Evolutionary conservation across 257 asterid species (phyloP).

Genomic region (Verbascum thapsus): DNA sequence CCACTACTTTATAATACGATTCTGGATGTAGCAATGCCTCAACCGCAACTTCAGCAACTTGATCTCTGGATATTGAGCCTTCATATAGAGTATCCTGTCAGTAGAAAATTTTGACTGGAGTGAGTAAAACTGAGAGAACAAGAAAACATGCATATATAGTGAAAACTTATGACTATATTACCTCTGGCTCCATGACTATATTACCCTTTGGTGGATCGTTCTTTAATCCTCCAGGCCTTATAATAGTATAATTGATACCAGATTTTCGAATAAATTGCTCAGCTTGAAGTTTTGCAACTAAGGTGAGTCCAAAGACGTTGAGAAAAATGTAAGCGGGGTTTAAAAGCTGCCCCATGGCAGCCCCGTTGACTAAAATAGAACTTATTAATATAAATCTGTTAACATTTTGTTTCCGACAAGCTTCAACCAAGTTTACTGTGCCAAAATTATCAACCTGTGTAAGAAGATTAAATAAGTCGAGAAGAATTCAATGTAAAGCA

Average conservation of each 20-base stretch:
- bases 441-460: conserved; percentile 92
- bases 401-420: conserved; percentile 76
- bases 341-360: conserved; percentile 91
- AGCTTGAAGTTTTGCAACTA: conserved; percentile 95
- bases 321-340: conserved; percentile 91
- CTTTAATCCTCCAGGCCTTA: conserved; percentile 91
- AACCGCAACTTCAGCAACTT: conserved; percentile 90
- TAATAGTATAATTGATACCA: conserved; percentile 91
- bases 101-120: conserved; percentile 7
- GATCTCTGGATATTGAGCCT: conserved; percentile 92
- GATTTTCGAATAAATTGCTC: conserved; percentile 79
- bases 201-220: conserved; percentile 87
- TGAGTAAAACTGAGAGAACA: neutral
- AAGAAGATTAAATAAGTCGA: conserved; percentile 4
- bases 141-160: neutral
- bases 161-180: conserved; percentile 32
- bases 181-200: conserved; percentile 94
- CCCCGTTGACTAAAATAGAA: conserved; percentile 92
- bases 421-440: conserved; percentile 93
- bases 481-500: conserved; percentile 20
- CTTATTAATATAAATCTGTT: conserved; percentile 83
- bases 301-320: conserved; percentile 77
- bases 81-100: conserved; percentile 76
- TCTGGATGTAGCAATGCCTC: conserved; percentile 78
- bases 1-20: conserved; percentile 81